A percentile compares a stretch with the other conserved stretches of the same genome.
phyloP scores from a whole-genome alignment of 2,329 filamentous ascomycete species.

The Sclerotinia sclerotiorum region DNA sequence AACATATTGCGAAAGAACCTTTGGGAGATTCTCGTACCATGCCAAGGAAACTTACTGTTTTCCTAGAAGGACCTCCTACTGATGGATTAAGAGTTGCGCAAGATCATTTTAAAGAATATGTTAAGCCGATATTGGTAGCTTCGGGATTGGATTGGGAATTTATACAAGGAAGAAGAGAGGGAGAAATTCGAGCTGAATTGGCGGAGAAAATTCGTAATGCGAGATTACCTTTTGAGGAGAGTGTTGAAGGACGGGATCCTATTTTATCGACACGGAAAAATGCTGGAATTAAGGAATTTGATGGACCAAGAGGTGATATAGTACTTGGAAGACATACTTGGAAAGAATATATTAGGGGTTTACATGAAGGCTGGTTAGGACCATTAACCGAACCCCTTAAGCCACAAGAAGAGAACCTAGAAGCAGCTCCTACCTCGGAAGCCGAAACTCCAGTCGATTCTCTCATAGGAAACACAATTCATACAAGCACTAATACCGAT shows the following conservation, averaged over 20 bases:
- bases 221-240: slow-evolving; percentile 48
- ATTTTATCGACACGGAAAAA: slow-evolving; percentile 63
- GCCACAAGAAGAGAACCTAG: slow-evolving; percentile 35
- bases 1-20: slow-evolving; percentile 77
- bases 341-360: slow-evolving; percentile 93
- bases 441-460: slow-evolving; percentile 31
- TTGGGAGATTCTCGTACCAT: slow-evolving; percentile 67
- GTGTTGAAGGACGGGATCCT: slow-evolving; percentile 52
- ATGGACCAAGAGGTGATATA: slow-evolving; percentile 77
- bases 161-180: slow-evolving; percentile 85
- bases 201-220: slow-evolving; percentile 81
- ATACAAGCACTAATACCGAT: slow-evolving; percentile 37
- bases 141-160: slow-evolving; percentile 96
- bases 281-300: slow-evolving; percentile 68
- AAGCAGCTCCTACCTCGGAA: slow-evolving; percentile 5
- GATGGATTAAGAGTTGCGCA: slow-evolving; percentile 83
- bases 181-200: slow-evolving; percentile 84
- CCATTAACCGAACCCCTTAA: slow-evolving; percentile 65
- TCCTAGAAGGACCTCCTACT: slow-evolving; percentile 80
- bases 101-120: slow-evolving; percentile 93
- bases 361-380: slow-evolving; percentile 96
- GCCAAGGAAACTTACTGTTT: slow-evolving; percentile 82
- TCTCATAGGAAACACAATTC: slow-evolving; percentile 33
- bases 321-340: slow-evolving; percentile 89
- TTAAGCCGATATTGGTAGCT: slow-evolving; percentile 87